phyloP scores from a whole-genome alignment of 108 stramenopile species.

The Pseudonitzschia delicatissima region DNA sequence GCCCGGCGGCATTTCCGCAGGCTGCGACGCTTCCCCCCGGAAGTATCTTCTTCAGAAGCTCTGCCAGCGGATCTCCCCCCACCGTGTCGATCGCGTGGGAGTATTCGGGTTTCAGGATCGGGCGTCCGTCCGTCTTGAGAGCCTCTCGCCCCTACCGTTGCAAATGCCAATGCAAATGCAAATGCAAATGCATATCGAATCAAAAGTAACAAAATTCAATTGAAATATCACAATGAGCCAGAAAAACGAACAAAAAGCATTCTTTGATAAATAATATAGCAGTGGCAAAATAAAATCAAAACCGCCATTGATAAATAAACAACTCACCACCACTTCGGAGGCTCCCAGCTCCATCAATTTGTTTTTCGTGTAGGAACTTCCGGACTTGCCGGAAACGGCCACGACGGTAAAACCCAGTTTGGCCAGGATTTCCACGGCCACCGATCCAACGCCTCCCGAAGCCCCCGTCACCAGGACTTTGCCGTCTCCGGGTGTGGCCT shows the following conservation, averaged over 20 bases:
- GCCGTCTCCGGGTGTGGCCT: conserved; percentile 19
- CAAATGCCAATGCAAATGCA: no score
- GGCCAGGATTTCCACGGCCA: conserved; percentile 33
- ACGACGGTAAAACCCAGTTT: conserved; percentile 27
- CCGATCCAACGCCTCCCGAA: conserved; percentile 37
- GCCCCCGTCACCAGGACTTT: conserved; percentile 39
- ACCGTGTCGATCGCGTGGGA: conserved; percentile 36
- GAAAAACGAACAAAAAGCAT: no score
- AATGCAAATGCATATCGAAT: no score
- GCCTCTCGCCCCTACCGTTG: conserved; percentile 8
- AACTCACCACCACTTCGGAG: conserved; percentile 17
- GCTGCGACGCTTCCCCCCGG: conserved; percentile 30
- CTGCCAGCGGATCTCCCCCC: conserved; percentile 23
- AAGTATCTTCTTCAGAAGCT: conserved; percentile 18
- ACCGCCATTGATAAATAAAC: background rate
- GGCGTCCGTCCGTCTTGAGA: conserved; percentile 15
- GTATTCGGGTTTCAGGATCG: conserved; percentile 23
- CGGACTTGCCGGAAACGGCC: conserved; percentile 19
- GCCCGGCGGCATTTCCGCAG: conserved; percentile 38
- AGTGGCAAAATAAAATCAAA: no score
- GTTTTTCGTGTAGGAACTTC: background rate
- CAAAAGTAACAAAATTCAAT: no score
- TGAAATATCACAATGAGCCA: no score
- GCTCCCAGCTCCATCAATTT: conserved; percentile 34
- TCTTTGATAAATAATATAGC: no score